Evolutionary conservation across 2,329 filamentous ascomycete species (phyloP), one percentile per base, ranked within the genome.

Genomic region (Colletotrichum gigasporum): DNA sequence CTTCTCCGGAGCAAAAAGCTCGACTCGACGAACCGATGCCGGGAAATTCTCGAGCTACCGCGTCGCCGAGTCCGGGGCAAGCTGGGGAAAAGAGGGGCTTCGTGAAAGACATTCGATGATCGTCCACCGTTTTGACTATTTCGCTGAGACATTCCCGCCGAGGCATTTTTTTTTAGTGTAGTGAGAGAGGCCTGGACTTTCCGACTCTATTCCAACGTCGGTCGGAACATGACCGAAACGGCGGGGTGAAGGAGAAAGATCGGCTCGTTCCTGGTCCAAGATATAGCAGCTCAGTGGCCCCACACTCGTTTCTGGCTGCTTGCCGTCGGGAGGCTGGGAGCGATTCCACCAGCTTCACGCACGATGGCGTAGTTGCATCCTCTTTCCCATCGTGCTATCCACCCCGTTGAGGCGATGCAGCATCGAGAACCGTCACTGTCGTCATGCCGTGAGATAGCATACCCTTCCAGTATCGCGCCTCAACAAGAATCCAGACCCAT

Each of bases 21-120:
- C 12, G 16, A 28, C 20, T 24, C 47, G 30, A 22, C 26, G 28
- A 63, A 28, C 39, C 39, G 41, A 20, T 51, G 47, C 61, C 55
- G 61, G 61, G 47, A 48, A 64, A 48, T 64, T 60, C 16, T 60
- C 61, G 55, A 63, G 37, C 55, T 18, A 20, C 16, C 26, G 26
- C 34, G 26, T 32, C 14, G 26, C 35, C 14, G 37, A 18, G 39
- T 28, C 26, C 26, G 52, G 34, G 41, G 7, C 8, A 20, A 6
- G 10, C 16, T 20, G 32, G 20, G 39, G 41, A 32, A 60, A 60
- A 22, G 16, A 10, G 24, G 32, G 11, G 20, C 28, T 20, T 7
- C 7, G n/a, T 14, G 32, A 58, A 42, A 42, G 10, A 16, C 45
- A 10, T 42, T 41, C 35, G 37, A 52, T 39, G 41, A 60, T 53